Base-by-base conservation (phyloP, 2,329 filamentous ascomycete genomes). In the Lojkania enalia region DNA sequence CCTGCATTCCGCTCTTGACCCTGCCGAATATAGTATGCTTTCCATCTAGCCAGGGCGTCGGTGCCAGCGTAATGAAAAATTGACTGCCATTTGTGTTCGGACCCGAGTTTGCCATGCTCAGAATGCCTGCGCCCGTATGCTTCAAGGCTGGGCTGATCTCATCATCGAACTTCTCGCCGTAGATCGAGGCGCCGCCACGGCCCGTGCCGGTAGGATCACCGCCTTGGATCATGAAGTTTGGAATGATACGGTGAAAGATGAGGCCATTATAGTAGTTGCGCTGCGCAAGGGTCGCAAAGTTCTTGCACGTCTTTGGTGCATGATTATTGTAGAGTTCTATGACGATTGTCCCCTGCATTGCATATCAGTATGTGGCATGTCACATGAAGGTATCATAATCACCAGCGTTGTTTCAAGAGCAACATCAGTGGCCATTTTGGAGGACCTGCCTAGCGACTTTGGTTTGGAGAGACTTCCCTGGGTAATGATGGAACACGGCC, bases 11-110 rank as follows among this genome's bases (percentile, higher is more conserved):
- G 42, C 73, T 81, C 74, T 87, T 91, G 29, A 99, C 90, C 42
- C 92, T 77, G 1, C 94, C 94, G 66, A 99, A 99, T 56, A 99
- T 95, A 9, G 91, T 95, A 70, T 99, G 92, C 71, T 96, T 96
- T 16, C 91, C 90, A 71, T 99, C 94, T 48, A 99, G 74, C 92
- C 92, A 97, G 0, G 94, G 94, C 13, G 94, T 92, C 3, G 92
- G 92, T 5, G 90, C 92, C 23, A 97, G 78, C 0, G 94, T 97
- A 56, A 99, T 84, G 68, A 97, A 97, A 73, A 97, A 99, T 73
- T 97, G 94, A 46, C 84, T 89, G 16, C 92, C 92, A 70, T 97
- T 97, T 25, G 92, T 95, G 70, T 97, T 84, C 6, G 89, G 88
- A 0, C 94, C 94, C 13, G 85, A 84, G 72, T 99, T 99, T 48